phyloP scores from a whole-genome alignment of 768 basidiomycete genomes.

The Termitomyces sp. region DNA sequence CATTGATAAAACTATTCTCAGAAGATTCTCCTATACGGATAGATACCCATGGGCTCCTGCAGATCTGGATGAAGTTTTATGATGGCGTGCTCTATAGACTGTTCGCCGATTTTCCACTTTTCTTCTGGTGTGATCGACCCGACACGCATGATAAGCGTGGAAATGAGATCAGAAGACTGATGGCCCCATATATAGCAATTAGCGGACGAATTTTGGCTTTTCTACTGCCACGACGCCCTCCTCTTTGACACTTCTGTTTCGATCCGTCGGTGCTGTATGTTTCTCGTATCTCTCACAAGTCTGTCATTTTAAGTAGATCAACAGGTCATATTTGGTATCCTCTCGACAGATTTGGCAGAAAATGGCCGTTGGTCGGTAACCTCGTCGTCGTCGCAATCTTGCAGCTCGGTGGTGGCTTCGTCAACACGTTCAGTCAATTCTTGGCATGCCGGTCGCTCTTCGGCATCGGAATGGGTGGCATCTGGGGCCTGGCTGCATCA shows the following conservation, averaged over 20 bases:
- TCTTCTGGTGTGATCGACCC: not conserved
- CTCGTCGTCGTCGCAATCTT: conserved; percentile 66
- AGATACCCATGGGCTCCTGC: too few species aligned
- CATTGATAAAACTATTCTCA: too few species aligned
- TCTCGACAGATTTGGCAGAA: conserved; percentile 89
- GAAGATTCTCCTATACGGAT: too few species aligned
- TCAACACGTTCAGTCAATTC: conserved; percentile 71
- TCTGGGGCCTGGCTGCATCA: conserved; percentile 82
- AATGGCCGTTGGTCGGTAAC: conserved; percentile 87
- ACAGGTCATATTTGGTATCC: conserved; percentile 69
- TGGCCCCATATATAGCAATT: not conserved
- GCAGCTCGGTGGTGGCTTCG: conserved; percentile 79
- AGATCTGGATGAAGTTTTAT: too few species aligned
- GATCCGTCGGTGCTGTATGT: conserved; percentile 67
- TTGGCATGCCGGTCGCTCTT: conserved; percentile 80
- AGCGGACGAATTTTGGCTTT: not conserved
- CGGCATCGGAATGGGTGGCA: conserved; percentile 84
- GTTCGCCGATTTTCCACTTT: too few species aligned
- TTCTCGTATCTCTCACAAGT: not conserved
- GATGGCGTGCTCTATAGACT: too few species aligned
- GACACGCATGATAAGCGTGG: not conserved
- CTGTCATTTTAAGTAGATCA: conserved; percentile 9
- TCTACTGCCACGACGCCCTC: conserved; percentile 37
- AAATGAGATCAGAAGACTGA: conserved; percentile 7
- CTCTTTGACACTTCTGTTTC: conserved; percentile 87